Evolutionary conservation across 2,329 filamentous ascomycete genomes (phyloP).

Genomic region (Xylariomycetidae sp.): DNA sequence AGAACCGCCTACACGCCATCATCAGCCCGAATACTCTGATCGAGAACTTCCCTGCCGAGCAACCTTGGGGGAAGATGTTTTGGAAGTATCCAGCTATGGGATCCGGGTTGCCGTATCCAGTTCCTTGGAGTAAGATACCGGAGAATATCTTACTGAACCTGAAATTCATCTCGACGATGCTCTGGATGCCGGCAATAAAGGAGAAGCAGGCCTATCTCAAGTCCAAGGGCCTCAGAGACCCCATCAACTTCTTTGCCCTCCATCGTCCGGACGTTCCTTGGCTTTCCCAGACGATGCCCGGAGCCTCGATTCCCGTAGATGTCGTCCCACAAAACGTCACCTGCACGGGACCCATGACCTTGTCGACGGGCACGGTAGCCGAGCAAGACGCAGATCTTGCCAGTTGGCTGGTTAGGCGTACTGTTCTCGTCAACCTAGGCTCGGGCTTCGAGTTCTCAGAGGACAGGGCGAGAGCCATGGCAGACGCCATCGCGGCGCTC

Average conservation of each 20-base stretch:
- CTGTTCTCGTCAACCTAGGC: constrained; percentile 18
- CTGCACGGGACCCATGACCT: constrained; percentile 12
- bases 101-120: constrained; percentile 15
- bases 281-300: constrained; percentile 13
- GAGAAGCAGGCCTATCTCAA: constrained; percentile 8
- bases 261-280: constrained; percentile 12
- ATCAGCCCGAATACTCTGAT: constrained; percentile 13
- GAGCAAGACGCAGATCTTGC: constrained; percentile 14
- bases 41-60: constrained; percentile 13
- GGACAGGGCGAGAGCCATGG: constrained; percentile 12
- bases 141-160: constrained; percentile 17
- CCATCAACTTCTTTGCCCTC: constrained; percentile 3
- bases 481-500: constrained; percentile 11
- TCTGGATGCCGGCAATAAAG: constrained; percentile 8
- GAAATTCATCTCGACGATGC: constrained; percentile 9
- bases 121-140: constrained; percentile 17
- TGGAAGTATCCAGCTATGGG: constrained; percentile 16
- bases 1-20: constrained; percentile 14
- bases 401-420: constrained; percentile 13
- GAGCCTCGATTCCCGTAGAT: constrained; percentile 14
- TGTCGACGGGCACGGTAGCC: constrained; percentile 10
- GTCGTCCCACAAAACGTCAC: constrained; percentile 14
- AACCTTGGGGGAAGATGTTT: constrained; percentile 12
- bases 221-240: constrained; percentile 10
- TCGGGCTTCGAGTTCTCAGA: constrained; percentile 10